Conservation (phyloP, 2,329 filamentous ascomycete species). For the Cordyceps farinosa region DNA sequence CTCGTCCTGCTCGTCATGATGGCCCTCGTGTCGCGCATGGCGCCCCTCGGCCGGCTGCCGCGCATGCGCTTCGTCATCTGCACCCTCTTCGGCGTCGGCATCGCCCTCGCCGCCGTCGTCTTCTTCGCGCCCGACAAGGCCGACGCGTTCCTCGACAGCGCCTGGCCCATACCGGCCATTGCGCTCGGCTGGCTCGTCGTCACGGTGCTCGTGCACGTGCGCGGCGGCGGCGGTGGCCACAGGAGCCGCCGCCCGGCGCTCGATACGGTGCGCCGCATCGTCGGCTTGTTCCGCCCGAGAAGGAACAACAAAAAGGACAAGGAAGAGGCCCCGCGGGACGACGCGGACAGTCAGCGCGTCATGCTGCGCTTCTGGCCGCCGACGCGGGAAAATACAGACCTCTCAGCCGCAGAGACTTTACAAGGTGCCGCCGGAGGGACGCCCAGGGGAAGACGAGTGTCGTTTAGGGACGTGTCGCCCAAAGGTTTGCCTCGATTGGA, state of each 20-base stretch:
- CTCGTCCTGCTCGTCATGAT: conserved; percentile 33
- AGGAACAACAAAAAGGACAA: not conserved
- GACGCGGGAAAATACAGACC: not conserved
- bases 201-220: conserved; percentile 33
- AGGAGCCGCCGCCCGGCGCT: conserved; percentile 15
- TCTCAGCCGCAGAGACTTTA: not conserved
- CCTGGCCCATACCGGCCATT: conserved; percentile 34
- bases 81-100: conserved; percentile 29
- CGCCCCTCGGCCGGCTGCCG: conserved; percentile 31
- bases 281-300: conserved; percentile 2
- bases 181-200: conserved; percentile 33
- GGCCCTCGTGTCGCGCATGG: conserved; percentile 29
- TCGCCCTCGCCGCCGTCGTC: conserved; percentile 28
- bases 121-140: conserved; percentile 22
- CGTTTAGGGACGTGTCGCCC: conserved; percentile 1
- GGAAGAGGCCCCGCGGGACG: not conserved
- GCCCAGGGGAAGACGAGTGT: not conserved
- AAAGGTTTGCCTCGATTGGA: not conserved
- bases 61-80: conserved; percentile 30
- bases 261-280: not conserved
- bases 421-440: no score
- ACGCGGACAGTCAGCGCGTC: not conserved
- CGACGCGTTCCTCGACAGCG: conserved; percentile 25
- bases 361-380: not conserved
- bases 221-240: conserved; percentile 23